Evolutionary conservation across 345 rosid genomes (phyloP), one percentile per base, ranked within the genome.

Genomic region (Raphanus raphanistrum): DNA sequence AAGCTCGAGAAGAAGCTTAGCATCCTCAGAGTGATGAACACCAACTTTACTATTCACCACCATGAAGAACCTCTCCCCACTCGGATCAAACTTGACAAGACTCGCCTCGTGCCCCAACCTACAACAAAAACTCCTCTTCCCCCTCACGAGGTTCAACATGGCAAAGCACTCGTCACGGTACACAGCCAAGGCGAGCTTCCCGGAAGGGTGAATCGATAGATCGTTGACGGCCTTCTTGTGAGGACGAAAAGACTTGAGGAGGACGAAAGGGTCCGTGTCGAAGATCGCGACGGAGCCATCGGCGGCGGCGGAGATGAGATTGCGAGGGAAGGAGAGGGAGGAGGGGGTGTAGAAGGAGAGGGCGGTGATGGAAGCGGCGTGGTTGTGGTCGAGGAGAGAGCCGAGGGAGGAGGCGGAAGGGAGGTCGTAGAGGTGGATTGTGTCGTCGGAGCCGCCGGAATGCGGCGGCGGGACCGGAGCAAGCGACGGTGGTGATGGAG

Each of bases 21-120:
- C 99, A 86, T 95, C 97, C 73, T 92, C 99, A 0, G 90, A 87
- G n/a, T 82, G 83, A 79, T 95, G 97, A 83, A 92, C 81, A 45
- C 92, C 93, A 61, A 91, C 70, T 71, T 82, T 91, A 62, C 72
- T 83, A 54, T 76, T 94, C 3, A 80, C 78, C 13, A 87, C 93
- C 97, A 95, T 86, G 81, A 84, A 88, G 80, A 92, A 92, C 81
- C 16, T 86, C 35, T 90, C 96, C 0, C 94, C 99, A 12, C 31
- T 75, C 2, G 70, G 62, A 79, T 86, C 90, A 70, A 84, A 95
- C 70, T 85, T 84, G 6, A 94, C 88, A 66, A 92, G 77, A 27
- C 80, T 85, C 0, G 97, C 94, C 65, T 91, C 97, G 76, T 85
- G 89, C 15, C 89, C 94, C 21, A 92, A 27, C 76, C 88, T 82